Evolutionary conservation across 805 yeast species (phyloP).

Genomic region (Saccharomyces eubayanus): DNA sequence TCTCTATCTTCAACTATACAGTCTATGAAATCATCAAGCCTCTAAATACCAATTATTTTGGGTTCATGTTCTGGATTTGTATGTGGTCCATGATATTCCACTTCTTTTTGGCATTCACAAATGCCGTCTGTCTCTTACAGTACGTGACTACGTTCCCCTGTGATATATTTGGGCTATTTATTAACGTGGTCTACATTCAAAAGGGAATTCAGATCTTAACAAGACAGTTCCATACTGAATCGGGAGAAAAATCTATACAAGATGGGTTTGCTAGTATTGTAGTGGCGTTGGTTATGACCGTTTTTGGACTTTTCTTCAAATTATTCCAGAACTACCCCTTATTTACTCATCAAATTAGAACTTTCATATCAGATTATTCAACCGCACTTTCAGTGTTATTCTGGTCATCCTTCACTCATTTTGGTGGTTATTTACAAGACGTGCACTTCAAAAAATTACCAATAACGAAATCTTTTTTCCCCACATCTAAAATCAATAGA

Average conservation of each 20-base stretch:
- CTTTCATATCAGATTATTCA: conserved; percentile 75
- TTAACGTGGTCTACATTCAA: conserved; percentile 77
- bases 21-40: conserved; percentile 39
- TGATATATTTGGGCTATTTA: conserved; percentile 88
- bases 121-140: conserved; percentile 57
- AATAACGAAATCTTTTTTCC: conserved; percentile 61
- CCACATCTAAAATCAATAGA: conserved; percentile 41
- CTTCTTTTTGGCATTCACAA: conserved; percentile 57
- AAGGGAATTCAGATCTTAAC: conserved; percentile 80
- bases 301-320: conserved; percentile 69
- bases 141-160: conserved; percentile 78
- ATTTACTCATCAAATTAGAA: conserved; percentile 52
- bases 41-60: conserved; percentile 51
- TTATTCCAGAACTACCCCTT: conserved; percentile 43
- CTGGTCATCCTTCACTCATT: conserved; percentile 88
- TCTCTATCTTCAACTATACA: conserved; percentile 84
- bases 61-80: conserved; percentile 93
- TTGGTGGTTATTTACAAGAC: conserved; percentile 65
- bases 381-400: conserved; percentile 77
- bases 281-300: conserved; percentile 64
- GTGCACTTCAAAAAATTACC: conserved; percentile 59
- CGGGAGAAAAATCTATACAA: conserved; percentile 26
- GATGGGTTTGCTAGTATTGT: conserved; percentile 70
- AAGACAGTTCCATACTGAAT: conserved; percentile 50
- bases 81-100: conserved; percentile 87